Evolutionary conservation across 2,329 filamentous ascomycete species (phyloP).

Genomic region (Colletotrichum plurivorum): DNA sequence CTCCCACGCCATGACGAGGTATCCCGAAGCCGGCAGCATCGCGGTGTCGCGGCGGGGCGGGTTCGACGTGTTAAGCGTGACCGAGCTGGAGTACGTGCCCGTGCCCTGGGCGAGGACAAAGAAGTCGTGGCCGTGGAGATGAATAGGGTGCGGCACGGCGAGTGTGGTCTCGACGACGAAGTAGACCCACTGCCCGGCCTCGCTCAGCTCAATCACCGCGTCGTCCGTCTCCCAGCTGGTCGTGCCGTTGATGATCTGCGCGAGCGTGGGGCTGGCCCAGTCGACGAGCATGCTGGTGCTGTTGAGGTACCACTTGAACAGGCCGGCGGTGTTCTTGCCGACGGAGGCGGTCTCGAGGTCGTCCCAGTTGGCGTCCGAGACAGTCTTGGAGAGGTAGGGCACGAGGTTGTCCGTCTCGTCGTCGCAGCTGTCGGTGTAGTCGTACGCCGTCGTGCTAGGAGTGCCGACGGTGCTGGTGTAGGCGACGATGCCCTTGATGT

Average conservation of each 20-base stretch:
- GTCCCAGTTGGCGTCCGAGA: slow-evolving; percentile 47
- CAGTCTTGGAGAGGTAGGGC: slow-evolving; percentile 51
- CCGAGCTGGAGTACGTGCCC: slow-evolving; percentile 35
- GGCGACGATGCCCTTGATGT: slow-evolving; percentile 65
- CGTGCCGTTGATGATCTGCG: slow-evolving; percentile 42
- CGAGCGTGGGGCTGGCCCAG: slow-evolving; percentile 49
- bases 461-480: slow-evolving; percentile 49
- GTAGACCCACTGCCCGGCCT: slow-evolving; percentile 48
- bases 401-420: slow-evolving; percentile 54
- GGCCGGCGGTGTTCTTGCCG: slow-evolving; percentile 46
- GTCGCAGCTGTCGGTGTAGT: slow-evolving; percentile 47
- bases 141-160: slow-evolving; percentile 51
- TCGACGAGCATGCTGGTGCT: slow-evolving; percentile 50
- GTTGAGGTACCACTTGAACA: slow-evolving; percentile 63
- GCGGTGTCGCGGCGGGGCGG: slow-evolving; percentile 68
- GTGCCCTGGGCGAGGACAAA: slow-evolving; percentile 42
- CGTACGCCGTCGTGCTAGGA: slow-evolving; percentile 38
- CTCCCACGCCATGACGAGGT: slow-evolving; percentile 65
- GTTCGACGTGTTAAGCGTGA: slow-evolving; percentile 50
- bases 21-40: slow-evolving; percentile 59
- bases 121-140: slow-evolving; percentile 55
- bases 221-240: slow-evolving; percentile 44
- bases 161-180: slow-evolving; percentile 46
- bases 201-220: slow-evolving; percentile 47
- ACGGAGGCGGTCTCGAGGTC: slow-evolving; percentile 48